Conservation (phyloP, 371 early-diverging fungal genomes). For the Nosema muscidifuracis region DNA sequence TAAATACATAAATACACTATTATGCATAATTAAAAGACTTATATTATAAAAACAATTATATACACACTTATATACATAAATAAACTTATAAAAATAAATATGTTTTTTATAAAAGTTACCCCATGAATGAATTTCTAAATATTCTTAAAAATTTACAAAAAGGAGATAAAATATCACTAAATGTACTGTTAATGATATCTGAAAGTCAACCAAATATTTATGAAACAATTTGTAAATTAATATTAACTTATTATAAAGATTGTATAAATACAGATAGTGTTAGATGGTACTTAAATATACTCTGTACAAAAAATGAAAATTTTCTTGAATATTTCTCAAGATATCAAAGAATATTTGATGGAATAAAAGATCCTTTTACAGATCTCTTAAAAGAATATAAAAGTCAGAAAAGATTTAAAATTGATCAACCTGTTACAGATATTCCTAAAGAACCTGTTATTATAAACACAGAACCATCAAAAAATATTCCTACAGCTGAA, state of each 20-base stretch:
- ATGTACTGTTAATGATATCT: slow-evolving; percentile 33
- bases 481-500: not conserved
- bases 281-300: slow-evolving; percentile 1
- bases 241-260: slow-evolving; percentile 9
- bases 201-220: slow-evolving; percentile 6
- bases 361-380: not conserved
- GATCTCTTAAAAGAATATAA: not conserved
- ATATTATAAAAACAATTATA: too few relatives aligned
- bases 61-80: too few relatives aligned
- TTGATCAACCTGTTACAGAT: not conserved
- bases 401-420: slow-evolving; percentile 6
- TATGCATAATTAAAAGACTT: too few relatives aligned
- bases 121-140: slow-evolving; percentile 21
- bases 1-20: too few relatives aligned
- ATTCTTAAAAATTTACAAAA: slow-evolving; percentile 21
- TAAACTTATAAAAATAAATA: too few relatives aligned
- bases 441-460: not conserved
- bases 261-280: not conserved
- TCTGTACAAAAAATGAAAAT: slow-evolving; percentile 24
- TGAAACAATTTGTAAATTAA: slow-evolving; percentile 1
- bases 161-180: slow-evolving; percentile 17
- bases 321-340: slow-evolving; percentile 20
- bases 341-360: slow-evolving; percentile 7
- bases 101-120: too few relatives aligned
- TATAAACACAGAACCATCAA: not conserved